Evolutionary conservation across 2,329 filamentous ascomycete species (phyloP).

Genomic region (Lachnum nothofagi): DNA sequence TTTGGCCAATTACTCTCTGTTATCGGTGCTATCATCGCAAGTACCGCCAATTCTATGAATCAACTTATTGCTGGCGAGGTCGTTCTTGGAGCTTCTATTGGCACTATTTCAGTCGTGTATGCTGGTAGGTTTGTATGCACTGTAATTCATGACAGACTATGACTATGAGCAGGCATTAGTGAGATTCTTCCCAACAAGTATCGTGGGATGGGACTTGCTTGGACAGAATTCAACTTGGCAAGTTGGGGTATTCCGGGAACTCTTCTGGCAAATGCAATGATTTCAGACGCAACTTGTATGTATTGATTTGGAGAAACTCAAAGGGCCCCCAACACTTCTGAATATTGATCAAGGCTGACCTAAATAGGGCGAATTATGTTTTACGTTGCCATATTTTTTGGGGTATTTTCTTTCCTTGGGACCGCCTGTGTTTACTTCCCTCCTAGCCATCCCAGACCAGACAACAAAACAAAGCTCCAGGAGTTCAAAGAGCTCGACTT

Average conservation of each 20-base stretch:
- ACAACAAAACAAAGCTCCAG: conserved; percentile 20
- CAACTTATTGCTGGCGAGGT: conserved; percentile 37
- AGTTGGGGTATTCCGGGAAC: conserved; percentile 26
- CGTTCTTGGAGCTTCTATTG: conserved; percentile 32
- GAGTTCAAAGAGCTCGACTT: conserved; percentile 32
- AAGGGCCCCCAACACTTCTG: no score
- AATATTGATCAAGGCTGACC: no score
- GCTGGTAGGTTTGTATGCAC: conserved; percentile 7
- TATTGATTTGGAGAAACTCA: no score
- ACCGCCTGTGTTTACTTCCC: conserved; percentile 35
- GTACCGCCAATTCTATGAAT: conserved; percentile 33
- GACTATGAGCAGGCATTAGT: conserved; percentile 36
- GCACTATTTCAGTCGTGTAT: conserved; percentile 14
- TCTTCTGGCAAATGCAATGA: conserved; percentile 33
- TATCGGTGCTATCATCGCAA: conserved; percentile 36
- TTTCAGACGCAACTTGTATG: conserved; percentile 37
- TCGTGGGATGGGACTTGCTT: conserved; percentile 28
- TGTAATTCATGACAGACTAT: conserved; percentile 19
- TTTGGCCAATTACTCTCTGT: conserved; percentile 32
- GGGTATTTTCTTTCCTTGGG: conserved; percentile 40
- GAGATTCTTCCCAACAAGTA: conserved; percentile 47
- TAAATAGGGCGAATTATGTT: conserved; percentile 46
- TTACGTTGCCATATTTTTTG: conserved; percentile 38
- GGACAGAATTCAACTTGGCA: conserved; percentile 30
- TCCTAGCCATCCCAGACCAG: conserved; percentile 31